Base-by-base conservation (phyloP, 805 yeast genomes). In the Ogataea neopini region DNA sequence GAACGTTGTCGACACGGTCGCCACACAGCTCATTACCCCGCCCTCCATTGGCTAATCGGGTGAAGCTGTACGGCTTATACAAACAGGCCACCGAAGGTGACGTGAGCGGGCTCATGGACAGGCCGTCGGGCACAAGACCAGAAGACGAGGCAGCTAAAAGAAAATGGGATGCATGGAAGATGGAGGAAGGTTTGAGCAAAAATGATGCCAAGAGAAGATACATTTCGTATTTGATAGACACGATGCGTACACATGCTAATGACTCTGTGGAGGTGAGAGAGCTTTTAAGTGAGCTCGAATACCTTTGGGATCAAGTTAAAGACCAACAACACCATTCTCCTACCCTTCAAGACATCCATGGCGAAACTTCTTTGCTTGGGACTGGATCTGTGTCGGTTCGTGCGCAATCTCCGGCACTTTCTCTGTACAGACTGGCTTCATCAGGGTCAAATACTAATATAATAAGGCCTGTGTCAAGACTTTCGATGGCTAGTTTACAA, bases 41-140 rank as follows among this genome's bases (percentile, higher is more conserved):
- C 22, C 96, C 96, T 0, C 90, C 94, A 0, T 76, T 86, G 2
- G 84, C 82, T 44, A 78, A 73, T 50, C 66, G 96, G 28, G 80
- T 84, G 48, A 75, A 74, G 53, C 72, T 88, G 3, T 88, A 88
- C 63, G 96, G 96, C 0, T 73, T 88, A 43, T 88, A 88, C 68
- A 89, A 88, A 59, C 96, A 88, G 62, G 91, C 96, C 1, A 88
- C 95, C 4, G 92, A 87, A 65, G 96, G 96, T 6, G 81, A 88
- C 62, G 89, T 86, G 7, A 77, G 76, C 40, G 84, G 84, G 2
- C 72, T 84, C 35, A 76, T 86, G 80, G 75, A 77, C 2, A 69
- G 89, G 40, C 92, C 92, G 0, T 64, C 66, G 1, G 91, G 90
- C 4, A 65, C 63, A 35, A 65, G 77, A 1, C 71, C 78, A 7